Percentiles rank a stretch among this genome's conserved stretches.
These are phyloP conservation scores for Aspergillus cavernicola DNA, from an alignment of 495 filamentous ascomycete genomes.

Conservation along the genomic window DNA sequence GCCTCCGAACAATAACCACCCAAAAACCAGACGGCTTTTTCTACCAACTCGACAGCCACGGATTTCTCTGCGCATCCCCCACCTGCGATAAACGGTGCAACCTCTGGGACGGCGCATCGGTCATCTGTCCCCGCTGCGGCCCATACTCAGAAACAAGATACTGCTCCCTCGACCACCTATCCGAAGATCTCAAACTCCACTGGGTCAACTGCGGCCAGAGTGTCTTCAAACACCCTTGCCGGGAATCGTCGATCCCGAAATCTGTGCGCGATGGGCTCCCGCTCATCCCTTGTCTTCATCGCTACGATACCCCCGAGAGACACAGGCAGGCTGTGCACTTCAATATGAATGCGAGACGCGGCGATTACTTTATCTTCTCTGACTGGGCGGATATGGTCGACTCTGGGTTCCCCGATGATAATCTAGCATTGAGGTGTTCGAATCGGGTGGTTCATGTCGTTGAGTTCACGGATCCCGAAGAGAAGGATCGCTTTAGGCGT, in stretches of 20 bases:
- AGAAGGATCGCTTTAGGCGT: slow-evolving; percentile 38
- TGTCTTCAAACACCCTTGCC: slow-evolving; percentile 16
- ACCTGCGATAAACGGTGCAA: slow-evolving; percentile 50
- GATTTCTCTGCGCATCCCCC: slow-evolving; percentile 24
- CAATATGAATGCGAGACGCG: slow-evolving; percentile 16
- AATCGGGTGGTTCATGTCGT: slow-evolving; percentile 15
- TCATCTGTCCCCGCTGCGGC: slow-evolving; percentile 44
- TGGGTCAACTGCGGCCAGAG: slow-evolving; percentile 29
- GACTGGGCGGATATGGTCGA: slow-evolving; percentile 21
- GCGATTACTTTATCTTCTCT: slow-evolving; percentile 42
- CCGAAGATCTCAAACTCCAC: slow-evolving; percentile 32
- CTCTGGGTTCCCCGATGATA: slow-evolving; percentile 1
- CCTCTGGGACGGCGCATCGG: slow-evolving; percentile 34
- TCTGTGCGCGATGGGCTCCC: slow-evolving; percentile 19
- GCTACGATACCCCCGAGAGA: slow-evolving; percentile 30
- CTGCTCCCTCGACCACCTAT: slow-evolving; percentile 37
- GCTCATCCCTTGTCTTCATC: slow-evolving; percentile 26
- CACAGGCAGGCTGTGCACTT: slow-evolving; percentile 37
- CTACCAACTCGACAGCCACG: slow-evolving; percentile 25
- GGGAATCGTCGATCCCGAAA: slow-evolving; percentile 18
- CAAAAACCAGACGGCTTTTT: slow-evolving; percentile 18
- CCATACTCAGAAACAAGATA: slow-evolving; percentile 39
- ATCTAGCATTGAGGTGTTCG: slow-evolving; percentile 20
- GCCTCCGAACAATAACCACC: no score
- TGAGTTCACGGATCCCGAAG: slow-evolving; percentile 19